Base-by-base conservation (phyloP, 1,284 basidiomycete species). In the Ustilago curta region DNA sequence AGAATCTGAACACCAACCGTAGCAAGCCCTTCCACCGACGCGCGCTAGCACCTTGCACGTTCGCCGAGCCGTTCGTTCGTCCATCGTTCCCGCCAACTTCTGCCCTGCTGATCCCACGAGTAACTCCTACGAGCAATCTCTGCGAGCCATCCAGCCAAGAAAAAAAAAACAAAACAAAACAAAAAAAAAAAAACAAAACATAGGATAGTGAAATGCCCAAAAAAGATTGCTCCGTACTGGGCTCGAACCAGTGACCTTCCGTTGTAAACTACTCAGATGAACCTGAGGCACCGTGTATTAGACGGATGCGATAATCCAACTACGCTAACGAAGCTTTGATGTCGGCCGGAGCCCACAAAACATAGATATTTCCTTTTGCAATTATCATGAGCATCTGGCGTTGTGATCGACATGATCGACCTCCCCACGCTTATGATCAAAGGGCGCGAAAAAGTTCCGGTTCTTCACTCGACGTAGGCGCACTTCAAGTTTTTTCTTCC, bases 211-310 rank as follows among this genome's bases (percentile, higher is more conserved):
- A 43, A n/a, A 35, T 6, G 19, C 18, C 23, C 61, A 66, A 66
- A 19, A 53, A 45, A 48, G 16, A 56, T 50, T 71, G 69, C 69
- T 45, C 67, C 71, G 67, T 75, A 70, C 67, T 75, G 67, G 71
- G 71, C 71, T 75, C 71, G 71, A 75, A 75, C 71, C 67, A 75
- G 71, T 70, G 71, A 75, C 71, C 71, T 75, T 75, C 67, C 50
- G 71, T 75, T 75, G 62, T 56, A 35, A 18, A 18, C 16, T 18
- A 23, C 62, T 70, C 68, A 65, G 68, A 37, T 49, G 4, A 9
- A 37, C 4, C 65, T 53, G 54, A 61, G 54, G 65, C 65, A 68
- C 45, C 51, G 50, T 58, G 51, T 62, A 65, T 70, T 65, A 70
- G 68, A 70, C 68, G 47, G 62, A 70, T 63, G 68, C 68, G 61